Evolutionary conservation across 176 grass and related monocot species (phyloP), one percentile per base, ranked within the genome.

Genomic region (Oryza glumipatula): DNA sequence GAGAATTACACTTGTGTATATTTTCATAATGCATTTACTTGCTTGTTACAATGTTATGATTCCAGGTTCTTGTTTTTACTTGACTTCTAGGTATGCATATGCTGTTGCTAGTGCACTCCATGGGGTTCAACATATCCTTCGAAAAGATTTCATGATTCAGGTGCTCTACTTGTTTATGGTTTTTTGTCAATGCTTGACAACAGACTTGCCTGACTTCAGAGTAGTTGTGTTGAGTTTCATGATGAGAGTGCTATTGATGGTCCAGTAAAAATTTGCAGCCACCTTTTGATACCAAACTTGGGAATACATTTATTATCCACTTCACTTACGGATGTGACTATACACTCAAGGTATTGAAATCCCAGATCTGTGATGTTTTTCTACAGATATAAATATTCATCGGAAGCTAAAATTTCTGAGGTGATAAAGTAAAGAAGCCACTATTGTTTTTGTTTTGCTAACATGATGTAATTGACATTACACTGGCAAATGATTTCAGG

Each of bases 141-240:
- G 74, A 78, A 94, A 94, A 91, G 91, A 96, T 87, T 99, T 99
- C 86, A 99, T 99, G 93, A 92, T 99, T 81, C 93, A 99, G 93
- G 96, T 99, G 33, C 24, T 58, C 54, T 47, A 83, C 16, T 76
- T 72, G 12, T 23, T 63, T 76, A 52, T 52, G 4, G 28, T 68
- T 79, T 46, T 67, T 41, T 12, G 5, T 39, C 0, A 8, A 28
- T 9, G 38, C 11, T 38, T 0, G 16, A 38, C 19, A 49, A 39
- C 79, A 74, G 39, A 21, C 4, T 69, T 63, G 4, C 11, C 47
- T 72, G 38, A 74, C 61, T 74, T 63, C 23, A 17, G 74, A 68
- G 7, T 35, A 68, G 15, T 7, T 48, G 3, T 85, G 22, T 76
- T 76, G 35, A 81, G 19, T 82, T 23, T 82, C 78, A 81, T 72